Evolutionary conservation across 2,329 filamentous ascomycete species (phyloP).

Genomic region (Sarocladium brachiariae): DNA sequence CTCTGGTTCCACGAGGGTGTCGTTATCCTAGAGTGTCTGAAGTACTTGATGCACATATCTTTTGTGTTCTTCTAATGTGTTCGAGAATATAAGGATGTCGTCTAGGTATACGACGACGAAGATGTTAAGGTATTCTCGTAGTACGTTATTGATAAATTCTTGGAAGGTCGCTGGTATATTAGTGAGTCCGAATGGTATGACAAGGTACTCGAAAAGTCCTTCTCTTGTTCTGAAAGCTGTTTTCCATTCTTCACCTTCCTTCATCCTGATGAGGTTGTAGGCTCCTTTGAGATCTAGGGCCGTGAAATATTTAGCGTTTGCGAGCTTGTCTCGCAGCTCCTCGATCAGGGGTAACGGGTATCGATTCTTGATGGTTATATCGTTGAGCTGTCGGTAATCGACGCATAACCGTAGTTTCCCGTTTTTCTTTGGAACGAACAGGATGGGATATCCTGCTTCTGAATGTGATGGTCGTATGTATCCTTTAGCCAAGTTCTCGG

Average conservation of each 20-base stretch:
- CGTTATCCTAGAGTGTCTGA: constrained; percentile 1
- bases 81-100: constrained; percentile 9
- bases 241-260: constrained; percentile 25
- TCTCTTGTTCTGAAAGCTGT: constrained; percentile 26
- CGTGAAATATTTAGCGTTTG: constrained; percentile 13
- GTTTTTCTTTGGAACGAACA: constrained; percentile 19
- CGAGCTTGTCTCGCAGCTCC: constrained; percentile 18
- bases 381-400: constrained; percentile 21
- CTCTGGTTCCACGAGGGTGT: neutral
- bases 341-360: constrained; percentile 18
- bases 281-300: constrained; percentile 15
- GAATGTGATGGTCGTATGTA: constrained; percentile 14
- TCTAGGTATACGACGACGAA: constrained; percentile 10
- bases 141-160: constrained; percentile 6
- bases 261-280: constrained; percentile 27
- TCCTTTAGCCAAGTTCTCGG: constrained; percentile 13
- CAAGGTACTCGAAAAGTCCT: constrained; percentile 25
- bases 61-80: constrained; percentile 13
- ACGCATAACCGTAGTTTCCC: constrained; percentile 17
- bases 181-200: constrained; percentile 23
- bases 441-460: constrained; percentile 11
- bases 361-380: constrained; percentile 20
- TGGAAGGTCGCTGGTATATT: constrained; percentile 17
- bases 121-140: constrained; percentile 8
- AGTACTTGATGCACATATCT: constrained; percentile 7